Evolutionary conservation across 352 stramenopile genomes (phyloP), one percentile per base, ranked within the genome.

Genomic region (Pythium folliculosum): DNA sequence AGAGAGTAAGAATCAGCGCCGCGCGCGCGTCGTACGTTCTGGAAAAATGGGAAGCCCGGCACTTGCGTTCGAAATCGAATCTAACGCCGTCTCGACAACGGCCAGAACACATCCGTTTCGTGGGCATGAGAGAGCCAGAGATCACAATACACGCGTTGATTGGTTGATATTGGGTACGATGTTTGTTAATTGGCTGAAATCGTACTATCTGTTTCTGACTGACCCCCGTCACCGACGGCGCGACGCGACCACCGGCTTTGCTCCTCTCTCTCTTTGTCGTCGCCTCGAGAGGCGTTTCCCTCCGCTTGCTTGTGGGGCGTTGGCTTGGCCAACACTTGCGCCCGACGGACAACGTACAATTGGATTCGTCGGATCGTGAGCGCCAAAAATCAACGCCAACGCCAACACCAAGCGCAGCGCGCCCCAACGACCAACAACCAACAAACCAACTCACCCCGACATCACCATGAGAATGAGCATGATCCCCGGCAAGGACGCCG

Each of bases 391-490:
- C 27, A 32, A 32, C 27, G 5, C 40, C 40, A 47, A 47, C 40
- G 40, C 27, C 27, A 47, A 47, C 17, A n/a, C n/a, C n/a, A n/a
- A n/a, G 13, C 3, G 37, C 37, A 43, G 37, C 37, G 14, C 37
- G 14, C 37, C 14, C 37, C 37, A 43, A 43, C 47, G 14, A 55
- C 49, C 49, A 55, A 32, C 17, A 59, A 59, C 30, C 30, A 30
- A 27, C 49, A 55, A 19, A 55, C 13, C 23, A 40, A 22, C 37
- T 7, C 37, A 43, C 3, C 37, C 3, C 37, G 37, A 12, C 37
- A 43, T 5, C 52, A 59, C 52, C 52, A 59, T 59, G 52, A 32
- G 52, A 16, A 59, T 48, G 52, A 59, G 52, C 9, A 12, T 59
- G 10, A 19, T 59, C 8, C 25, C 25, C 27, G 35, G 14, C 2